Evolutionary conservation across 768 basidiomycete genomes (phyloP).

Genomic region (Phanerochaete sordida): DNA sequence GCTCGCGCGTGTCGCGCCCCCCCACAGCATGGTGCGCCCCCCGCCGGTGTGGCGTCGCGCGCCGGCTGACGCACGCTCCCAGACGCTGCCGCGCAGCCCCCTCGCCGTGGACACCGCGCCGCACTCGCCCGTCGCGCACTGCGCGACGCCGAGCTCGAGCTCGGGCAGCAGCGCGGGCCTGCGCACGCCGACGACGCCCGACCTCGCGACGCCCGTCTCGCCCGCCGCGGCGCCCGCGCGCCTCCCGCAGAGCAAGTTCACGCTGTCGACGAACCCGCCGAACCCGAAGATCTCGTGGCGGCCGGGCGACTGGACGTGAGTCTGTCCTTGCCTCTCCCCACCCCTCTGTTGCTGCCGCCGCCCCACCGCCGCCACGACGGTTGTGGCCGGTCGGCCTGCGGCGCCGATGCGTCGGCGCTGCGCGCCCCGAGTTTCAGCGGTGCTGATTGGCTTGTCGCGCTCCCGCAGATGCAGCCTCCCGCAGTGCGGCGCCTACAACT

Average conservation of each 20-base stretch:
- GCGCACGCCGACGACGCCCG: neutral
- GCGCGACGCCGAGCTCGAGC: neutral
- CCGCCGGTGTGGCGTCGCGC: neutral
- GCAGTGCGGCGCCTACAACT: constrained; percentile 79
- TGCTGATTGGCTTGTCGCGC: constrained; percentile 13
- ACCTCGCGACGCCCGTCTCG: neutral
- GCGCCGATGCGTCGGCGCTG: neutral
- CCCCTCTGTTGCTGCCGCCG: neutral
- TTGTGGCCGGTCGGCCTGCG: constrained; percentile 2
- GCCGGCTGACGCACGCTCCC: neutral
- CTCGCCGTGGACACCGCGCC: neutral
- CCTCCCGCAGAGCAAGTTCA: constrained; percentile 8
- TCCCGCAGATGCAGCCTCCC: constrained; percentile 55
- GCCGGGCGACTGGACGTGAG: constrained; percentile 33
- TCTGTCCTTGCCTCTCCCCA: neutral
- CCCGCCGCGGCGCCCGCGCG: neutral
- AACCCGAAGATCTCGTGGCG: constrained; percentile 29
- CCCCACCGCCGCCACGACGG: neutral
- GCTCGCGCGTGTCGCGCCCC: neutral
- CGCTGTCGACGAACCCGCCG: constrained; percentile 31
- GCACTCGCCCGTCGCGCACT: neutral
- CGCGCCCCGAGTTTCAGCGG: neutral
- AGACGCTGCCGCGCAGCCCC: neutral
- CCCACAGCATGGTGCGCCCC: neutral
- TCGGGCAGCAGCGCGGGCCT: neutral